Base-by-base conservation (phyloP, 2,329 filamentous ascomycete species). In the Zalaria sp. region DNA sequence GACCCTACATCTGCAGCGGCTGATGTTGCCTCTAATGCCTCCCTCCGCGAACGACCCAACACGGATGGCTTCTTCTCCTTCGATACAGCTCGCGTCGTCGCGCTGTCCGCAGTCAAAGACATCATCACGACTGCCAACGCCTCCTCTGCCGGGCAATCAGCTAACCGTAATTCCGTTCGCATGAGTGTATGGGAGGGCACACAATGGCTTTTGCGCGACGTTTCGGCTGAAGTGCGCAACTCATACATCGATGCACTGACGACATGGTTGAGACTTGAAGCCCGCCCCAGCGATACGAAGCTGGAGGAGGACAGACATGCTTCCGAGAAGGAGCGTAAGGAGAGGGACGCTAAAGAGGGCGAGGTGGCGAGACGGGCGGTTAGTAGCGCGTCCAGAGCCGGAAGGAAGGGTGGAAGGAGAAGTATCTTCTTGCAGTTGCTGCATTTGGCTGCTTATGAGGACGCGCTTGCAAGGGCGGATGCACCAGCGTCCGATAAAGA, bases 151-250 rank as follows among this genome's bases (percentile, higher is more conserved):
- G 35, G 73, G 72, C 49, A 72, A 70, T 25, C 76, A 71, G 49
- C 65, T 71, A 49, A 77, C 71, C 56, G 71, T 68, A 64, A 60
- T 26, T 75, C 75, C 27, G 73, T 91, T 1, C 79, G 83, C 0
- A 71, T 93, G 5, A 75, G 83, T 42, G 82, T 88, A 0, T 98
- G 91, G 91, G 88, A 96, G 60, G 86, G 85, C n/a, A 94, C 88
- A 0, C 86, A 95, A 47, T 94, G 86, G 84, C 74, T 96, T 36
- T 66, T 96, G 18, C 79, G 83, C 32, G 89, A 95, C 53, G 71
- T 77, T 1, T 81, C 88, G 52, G 77, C 77, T 28, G 71, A 77
- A 28, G 87, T 96, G 29, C 77, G 88, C 41, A 81, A 81, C 56
- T 84, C 87, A 0, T 98, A 96, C 51, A 76, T 80, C 5, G 85